A percentile compares a stretch with the other conserved stretches of the same genome.
phyloP scores from a whole-genome alignment of 2,329 filamentous ascomycete species.

The Ophiognomonia clavigignenti-juglandacearum region DNA sequence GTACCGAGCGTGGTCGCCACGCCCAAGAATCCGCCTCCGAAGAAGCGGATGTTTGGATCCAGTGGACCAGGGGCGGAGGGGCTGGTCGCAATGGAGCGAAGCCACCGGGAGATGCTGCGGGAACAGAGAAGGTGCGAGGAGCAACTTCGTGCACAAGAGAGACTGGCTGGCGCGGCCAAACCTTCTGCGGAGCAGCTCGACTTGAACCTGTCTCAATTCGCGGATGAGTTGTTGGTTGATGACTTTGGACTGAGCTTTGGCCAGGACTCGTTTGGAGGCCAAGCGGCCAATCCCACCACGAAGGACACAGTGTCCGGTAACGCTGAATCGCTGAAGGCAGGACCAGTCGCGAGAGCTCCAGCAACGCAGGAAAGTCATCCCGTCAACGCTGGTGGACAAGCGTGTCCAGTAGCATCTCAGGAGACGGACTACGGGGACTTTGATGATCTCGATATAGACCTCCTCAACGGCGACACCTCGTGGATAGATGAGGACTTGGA shows the following conservation, averaged over 20 bases:
- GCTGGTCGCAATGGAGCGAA: slow-evolving; percentile 25
- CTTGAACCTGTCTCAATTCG: neutral
- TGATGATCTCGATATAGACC: slow-evolving; percentile 6
- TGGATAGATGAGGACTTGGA: slow-evolving; percentile 10
- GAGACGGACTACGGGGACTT: slow-evolving; percentile 27
- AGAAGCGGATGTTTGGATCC: slow-evolving; percentile 30
- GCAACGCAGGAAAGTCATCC: too few species aligned
- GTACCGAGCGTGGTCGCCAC: neutral
- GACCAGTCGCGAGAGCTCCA: too few species aligned
- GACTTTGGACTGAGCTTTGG: too few species aligned
- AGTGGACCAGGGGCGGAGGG: slow-evolving; percentile 22
- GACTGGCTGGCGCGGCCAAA: neutral
- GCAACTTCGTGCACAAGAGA: neutral
- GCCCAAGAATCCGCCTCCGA: slow-evolving; percentile 18
- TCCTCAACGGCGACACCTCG: slow-evolving; percentile 1
- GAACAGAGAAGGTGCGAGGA: slow-evolving; percentile 14
- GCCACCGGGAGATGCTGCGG: slow-evolving; percentile 24
- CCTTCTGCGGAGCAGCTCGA: neutral
- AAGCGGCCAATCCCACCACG: too few species aligned
- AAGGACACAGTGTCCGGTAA: too few species aligned
- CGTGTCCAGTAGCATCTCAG: slow-evolving; percentile 19
- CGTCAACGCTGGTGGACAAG: slow-evolving; percentile 1
- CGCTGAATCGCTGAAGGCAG: too few species aligned
- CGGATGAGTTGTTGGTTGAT: neutral
- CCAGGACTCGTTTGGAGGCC: too few species aligned